These are phyloP conservation scores for Nakazawaea peltata DNA, from an alignment of 805 yeast genomes.

Conservation along the genomic window DNA sequence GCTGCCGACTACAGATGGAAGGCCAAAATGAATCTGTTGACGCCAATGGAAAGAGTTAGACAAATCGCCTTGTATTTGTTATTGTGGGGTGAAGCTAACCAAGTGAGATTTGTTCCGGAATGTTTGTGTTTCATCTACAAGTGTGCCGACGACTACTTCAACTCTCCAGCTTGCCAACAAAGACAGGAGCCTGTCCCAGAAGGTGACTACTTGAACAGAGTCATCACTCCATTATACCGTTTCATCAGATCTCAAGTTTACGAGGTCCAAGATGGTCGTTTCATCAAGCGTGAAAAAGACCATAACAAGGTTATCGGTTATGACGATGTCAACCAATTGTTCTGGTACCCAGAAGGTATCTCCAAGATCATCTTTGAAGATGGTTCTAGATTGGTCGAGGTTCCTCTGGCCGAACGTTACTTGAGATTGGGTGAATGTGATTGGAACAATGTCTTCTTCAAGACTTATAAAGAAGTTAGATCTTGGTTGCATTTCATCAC, in stretches of 20 bases:
- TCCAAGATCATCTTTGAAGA: slow-evolving; percentile 87
- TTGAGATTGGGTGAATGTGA: slow-evolving; percentile 83
- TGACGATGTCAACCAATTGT: slow-evolving; percentile 97
- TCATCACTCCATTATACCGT: slow-evolving; percentile 84
- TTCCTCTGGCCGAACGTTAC: slow-evolving; percentile 86
- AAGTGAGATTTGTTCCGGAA: slow-evolving; percentile 89
- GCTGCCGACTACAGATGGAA: slow-evolving; percentile 84
- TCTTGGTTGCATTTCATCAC: slow-evolving; percentile 96
- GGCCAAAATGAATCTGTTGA: slow-evolving; percentile 62
- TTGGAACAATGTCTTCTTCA: slow-evolving; percentile 89
- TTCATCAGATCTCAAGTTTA: slow-evolving; percentile 76
- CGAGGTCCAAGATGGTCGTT: slow-evolving; percentile 75
- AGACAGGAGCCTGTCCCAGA: slow-evolving; percentile 77
- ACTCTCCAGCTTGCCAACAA: slow-evolving; percentile 87
- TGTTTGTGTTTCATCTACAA: slow-evolving; percentile 90
- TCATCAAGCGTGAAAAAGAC: slow-evolving; percentile 77
- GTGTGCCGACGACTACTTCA: slow-evolving; percentile 85
- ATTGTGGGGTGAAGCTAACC: slow-evolving; percentile 89
- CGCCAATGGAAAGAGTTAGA: slow-evolving; percentile 76
- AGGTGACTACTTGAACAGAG: slow-evolving; percentile 86
- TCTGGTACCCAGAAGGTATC: slow-evolving; percentile 99
- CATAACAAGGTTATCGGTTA: slow-evolving; percentile 81
- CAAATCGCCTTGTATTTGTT: slow-evolving; percentile 68
- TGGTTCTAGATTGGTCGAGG: slow-evolving; percentile 84
- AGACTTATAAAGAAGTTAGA: slow-evolving; percentile 92